A percentile compares a stretch with the other conserved stretches of the same genome.
These are phyloP conservation scores for Apiotrichum gamsii DNA, from an alignment of 1,284 basidiomycete species.

Conservation along the genomic window DNA sequence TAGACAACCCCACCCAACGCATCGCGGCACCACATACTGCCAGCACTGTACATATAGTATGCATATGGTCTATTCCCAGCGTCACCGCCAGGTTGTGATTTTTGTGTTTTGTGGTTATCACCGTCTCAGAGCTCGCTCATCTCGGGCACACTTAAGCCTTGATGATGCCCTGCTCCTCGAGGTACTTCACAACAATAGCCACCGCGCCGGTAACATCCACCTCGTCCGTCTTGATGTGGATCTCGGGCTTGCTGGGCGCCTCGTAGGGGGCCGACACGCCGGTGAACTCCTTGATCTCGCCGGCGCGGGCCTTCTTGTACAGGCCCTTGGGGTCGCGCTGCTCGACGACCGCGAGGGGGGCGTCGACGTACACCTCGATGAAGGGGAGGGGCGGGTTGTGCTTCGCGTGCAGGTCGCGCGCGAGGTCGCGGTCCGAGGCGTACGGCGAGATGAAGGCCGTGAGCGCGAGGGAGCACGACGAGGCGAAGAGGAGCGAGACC, in stretches of 20 bases:
- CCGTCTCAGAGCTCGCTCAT: too few species aligned
- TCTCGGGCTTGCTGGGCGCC: constrained; percentile 74
- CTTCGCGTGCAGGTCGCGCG: constrained; percentile 73
- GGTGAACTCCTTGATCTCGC: constrained; percentile 82
- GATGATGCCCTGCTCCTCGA: constrained; percentile 54
- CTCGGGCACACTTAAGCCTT: constrained; percentile 11
- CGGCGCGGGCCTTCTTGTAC: constrained; percentile 93
- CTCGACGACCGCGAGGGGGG: constrained; percentile 82
- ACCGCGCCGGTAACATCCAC: constrained; percentile 74
- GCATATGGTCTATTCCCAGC: background rate
- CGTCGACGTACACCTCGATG: constrained; percentile 92
- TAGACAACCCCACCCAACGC: too few species aligned
- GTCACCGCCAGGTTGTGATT: background rate
- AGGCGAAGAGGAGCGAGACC: constrained; percentile 91
- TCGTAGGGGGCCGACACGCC: constrained; percentile 98
- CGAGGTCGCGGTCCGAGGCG: constrained; percentile 74
- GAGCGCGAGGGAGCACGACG: constrained; percentile 75
- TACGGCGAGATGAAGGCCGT: constrained; percentile 99
- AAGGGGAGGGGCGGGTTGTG: constrained; percentile 61
- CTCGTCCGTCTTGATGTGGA: constrained; percentile 87
- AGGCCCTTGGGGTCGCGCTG: constrained; percentile 93
- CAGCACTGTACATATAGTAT: constrained; percentile 7
- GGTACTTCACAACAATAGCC: constrained; percentile 72
- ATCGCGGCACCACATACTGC: too few species aligned
- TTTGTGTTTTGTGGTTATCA: background rate